These are phyloP conservation scores for Tulasnella sp. DNA, from an alignment of 768 basidiomycete genomes.

Conservation along the genomic window DNA sequence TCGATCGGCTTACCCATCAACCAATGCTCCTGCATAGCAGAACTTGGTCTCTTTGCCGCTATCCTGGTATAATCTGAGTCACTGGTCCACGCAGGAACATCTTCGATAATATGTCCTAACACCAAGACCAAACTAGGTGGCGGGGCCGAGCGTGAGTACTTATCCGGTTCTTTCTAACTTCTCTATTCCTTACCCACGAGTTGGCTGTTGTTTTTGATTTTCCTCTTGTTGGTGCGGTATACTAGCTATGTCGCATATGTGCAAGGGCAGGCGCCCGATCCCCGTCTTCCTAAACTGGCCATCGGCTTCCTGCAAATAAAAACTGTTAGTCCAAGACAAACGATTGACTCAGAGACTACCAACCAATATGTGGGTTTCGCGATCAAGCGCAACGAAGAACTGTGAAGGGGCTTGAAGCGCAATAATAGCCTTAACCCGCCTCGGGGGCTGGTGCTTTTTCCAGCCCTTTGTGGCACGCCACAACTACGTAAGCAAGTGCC, in stretches of 20 bases:
- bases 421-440: conserved; percentile 43
- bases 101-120: neutral
- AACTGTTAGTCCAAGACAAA: neutral
- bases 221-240: neutral
- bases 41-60: conserved; percentile 55
- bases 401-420: conserved; percentile 65
- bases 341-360: neutral
- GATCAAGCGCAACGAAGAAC: conserved; percentile 67
- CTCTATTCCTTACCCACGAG: neutral
- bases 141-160: neutral
- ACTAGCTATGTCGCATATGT: neutral
- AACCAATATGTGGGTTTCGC: conserved; percentile 43
- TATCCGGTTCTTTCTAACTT: neutral
- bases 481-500: conserved; percentile 40
- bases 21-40: conserved; percentile 67
- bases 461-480: conserved; percentile 63
- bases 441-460: conserved; percentile 51
- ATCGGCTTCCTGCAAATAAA: neutral
- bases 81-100: conserved; percentile 41
- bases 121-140: neutral
- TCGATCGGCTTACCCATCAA: conserved; percentile 53
- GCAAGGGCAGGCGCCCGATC: neutral
- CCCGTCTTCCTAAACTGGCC: neutral
- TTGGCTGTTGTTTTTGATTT: too few relatives aligned
- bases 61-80: conserved; percentile 57